Base-by-base conservation (phyloP, 805 yeast species). In the Cyberlindnera amylophila region DNA sequence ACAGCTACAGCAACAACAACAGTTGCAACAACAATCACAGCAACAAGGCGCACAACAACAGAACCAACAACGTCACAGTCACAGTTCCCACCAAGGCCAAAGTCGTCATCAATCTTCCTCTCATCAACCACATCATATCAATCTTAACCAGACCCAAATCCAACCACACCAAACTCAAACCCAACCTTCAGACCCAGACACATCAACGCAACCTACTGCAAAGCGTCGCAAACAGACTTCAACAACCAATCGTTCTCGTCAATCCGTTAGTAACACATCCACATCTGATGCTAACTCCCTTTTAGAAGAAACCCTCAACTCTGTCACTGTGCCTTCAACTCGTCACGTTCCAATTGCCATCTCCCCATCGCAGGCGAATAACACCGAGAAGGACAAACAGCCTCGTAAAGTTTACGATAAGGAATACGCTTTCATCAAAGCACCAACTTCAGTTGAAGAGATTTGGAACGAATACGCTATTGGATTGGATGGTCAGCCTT, bases 401-500 rank as follows among this genome's bases (percentile, higher is more conserved):
- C 54, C 55, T 16, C 54, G 60, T 7, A 64, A 59, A 42, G 38
- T 56, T 4, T 62, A 58, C 41, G 55, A 55, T 16, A 64, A 63
- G 37, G 58, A 55, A 13, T 68, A 67, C 44, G 59, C 64, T 15
- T 69, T 70, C 47, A 53, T 67, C 31, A 67, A 66, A 45, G 70
- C 72, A 0, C 73, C 74, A 13, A 66, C 64, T n/a, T 58, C 74
- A 3, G 73, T 75, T 1, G 53, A 64, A 30, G 81, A 76, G 47
- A 70, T 77, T 15, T 77, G 82, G 82, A 66, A 69, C 48, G 82
- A 77, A 55, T 77, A 75, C 45, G 68, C 74, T 5, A 69, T 70
- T 41, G 81, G 82, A 0, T 47, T 72, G 6, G 66, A 71, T 40
- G 75, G 69, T 3, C 77, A 75, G 50, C 80, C 80, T 0, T 73